Evolutionary conservation across 2,329 filamentous ascomycete species (phyloP), one percentile per base, ranked within the genome.

Genomic region (Fusarium bulbicola): DNA sequence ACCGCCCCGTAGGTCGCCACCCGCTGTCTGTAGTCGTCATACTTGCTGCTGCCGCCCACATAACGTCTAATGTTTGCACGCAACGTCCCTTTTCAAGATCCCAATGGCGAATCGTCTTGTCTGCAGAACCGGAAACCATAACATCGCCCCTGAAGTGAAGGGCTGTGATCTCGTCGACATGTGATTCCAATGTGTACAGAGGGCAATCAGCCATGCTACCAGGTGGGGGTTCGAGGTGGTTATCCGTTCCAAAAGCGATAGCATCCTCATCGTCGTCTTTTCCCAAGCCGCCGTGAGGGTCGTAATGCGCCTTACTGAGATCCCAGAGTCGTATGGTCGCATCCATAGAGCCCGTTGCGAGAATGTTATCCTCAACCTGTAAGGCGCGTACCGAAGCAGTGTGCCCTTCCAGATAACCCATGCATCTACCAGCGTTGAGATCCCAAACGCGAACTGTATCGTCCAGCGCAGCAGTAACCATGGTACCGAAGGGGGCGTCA

Each of bases 101-200:
- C 96, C 96, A 99, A 81, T 99, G 96, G 49, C 96, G 92, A 62
- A 99, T 86, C 3, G 96, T 99, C 87, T 99, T 99, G 84, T 99
- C 96, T 2, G 96, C 93, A 13, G 95, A 98, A 18, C 96, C 96
- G 5, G 96, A 99, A 37, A 99, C 95, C 21, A 99, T 88, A 1
- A 94, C 95, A 75, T 97, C 92, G 62, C 93, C 93, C 67, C 91
- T 89, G 84, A 99, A 97, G 83, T 98, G 92, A 30, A 99, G 87
- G 13, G 96, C 95, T 18, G 96, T 98, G 72, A 99, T 92, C 84
- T 98, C 95, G 73, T 94, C 95, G 32, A 99, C 91, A 79, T 99
- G 96, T 1, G 95, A 92, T 81, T 94, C 91, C 32, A 99, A 88
- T 1, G 94, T 94, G 81, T 93, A 95, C n/a, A 98, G 85, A 20